Conservation (phyloP, 208 protist species). For the Trypanosomatidae sp. region DNA sequence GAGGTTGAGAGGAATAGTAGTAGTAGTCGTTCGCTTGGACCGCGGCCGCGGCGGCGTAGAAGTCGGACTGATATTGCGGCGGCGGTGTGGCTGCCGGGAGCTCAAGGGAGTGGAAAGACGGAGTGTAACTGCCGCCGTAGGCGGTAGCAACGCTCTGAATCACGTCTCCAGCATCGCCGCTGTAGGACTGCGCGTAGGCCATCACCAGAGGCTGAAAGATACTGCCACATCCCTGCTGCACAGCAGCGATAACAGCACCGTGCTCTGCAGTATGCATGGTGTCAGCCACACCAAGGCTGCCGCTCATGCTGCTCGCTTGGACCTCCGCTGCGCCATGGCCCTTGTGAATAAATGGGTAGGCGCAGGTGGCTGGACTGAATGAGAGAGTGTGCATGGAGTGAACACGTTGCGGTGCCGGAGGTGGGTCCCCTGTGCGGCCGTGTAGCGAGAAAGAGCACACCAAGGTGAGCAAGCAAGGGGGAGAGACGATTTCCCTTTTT, state of each 20-base stretch:
- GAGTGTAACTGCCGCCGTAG: not conserved
- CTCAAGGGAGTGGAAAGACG: slow-evolving; percentile 10
- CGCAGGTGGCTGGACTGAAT: not conserved
- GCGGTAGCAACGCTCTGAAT: not conserved
- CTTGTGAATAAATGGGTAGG: slow-evolving; percentile 10
- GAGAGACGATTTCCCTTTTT: not conserved
- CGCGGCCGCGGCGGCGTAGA: slow-evolving; percentile 10
- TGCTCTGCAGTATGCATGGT: not conserved
- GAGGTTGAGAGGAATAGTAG: slow-evolving; percentile 14
- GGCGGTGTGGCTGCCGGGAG: not conserved
- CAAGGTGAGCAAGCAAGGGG: not conserved
- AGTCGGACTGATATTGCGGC: slow-evolving; percentile 10
- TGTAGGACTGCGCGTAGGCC: not conserved
- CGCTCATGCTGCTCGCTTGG: not conserved
- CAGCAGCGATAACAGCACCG: not conserved
- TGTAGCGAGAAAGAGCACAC: not conserved
- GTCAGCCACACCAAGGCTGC: not conserved
- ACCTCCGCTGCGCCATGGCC: not conserved
- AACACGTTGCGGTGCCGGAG: not conserved
- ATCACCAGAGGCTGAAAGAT: not conserved
- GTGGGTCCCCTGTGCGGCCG: not conserved
- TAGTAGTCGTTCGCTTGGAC: slow-evolving; percentile 16
- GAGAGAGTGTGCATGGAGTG: not conserved
- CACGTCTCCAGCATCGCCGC: not conserved
- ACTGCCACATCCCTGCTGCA: not conserved